Conservation (phyloP, 2,329 filamentous ascomycete genomes). For the Colletotrichum tofieldiae region DNA sequence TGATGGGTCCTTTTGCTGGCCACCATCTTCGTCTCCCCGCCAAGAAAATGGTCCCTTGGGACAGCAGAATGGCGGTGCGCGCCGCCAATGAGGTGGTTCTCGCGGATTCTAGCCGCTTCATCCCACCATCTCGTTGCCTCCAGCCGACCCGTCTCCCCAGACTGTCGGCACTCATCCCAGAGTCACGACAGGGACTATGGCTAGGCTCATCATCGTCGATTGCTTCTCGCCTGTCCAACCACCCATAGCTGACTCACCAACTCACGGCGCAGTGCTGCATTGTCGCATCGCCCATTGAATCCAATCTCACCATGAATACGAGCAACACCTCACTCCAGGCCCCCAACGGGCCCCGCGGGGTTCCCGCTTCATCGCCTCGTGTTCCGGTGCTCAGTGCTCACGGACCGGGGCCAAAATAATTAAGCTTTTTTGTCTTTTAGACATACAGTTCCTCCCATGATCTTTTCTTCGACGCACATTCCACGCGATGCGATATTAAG, state of each 20-base stretch:
- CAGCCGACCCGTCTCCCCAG: neutral
- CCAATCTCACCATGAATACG: conserved; percentile 31
- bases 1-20: neutral
- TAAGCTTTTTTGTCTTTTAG: conserved; percentile 17
- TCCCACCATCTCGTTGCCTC: neutral
- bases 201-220: neutral
- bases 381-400: conserved; percentile 2
- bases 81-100: conserved; percentile 12
- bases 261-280: too few species aligned
- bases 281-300: neutral
- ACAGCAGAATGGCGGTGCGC: conserved; percentile 1
- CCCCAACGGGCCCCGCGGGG: conserved; percentile 22
- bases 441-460: neutral
- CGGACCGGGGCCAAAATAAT: neutral
- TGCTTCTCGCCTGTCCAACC: conserved; percentile 1
- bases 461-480: neutral
- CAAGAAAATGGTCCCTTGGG: neutral
- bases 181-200: neutral
- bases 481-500: neutral
- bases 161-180: neutral
- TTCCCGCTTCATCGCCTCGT: conserved; percentile 19
- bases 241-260: neutral
- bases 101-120: conserved; percentile 4
- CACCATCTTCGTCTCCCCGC: too few species aligned
- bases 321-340: neutral